Evolutionary conservation across 2,329 filamentous ascomycete species (phyloP).

Genomic region (Paraconiothyrium brasiliense): DNA sequence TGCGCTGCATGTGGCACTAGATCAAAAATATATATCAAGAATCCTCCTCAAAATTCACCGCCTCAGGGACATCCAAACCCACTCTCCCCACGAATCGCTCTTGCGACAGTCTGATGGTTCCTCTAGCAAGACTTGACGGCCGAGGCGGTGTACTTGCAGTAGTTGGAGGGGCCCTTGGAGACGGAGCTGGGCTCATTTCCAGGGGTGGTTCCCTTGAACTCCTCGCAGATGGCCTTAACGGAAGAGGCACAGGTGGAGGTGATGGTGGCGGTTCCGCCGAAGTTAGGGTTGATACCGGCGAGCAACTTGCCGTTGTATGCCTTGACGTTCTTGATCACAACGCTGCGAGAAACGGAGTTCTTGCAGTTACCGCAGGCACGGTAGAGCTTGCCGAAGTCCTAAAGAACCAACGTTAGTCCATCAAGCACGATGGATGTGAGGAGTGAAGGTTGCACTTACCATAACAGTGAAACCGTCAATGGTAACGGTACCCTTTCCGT

Average conservation of each 20-base stretch:
- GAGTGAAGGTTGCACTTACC: not conserved
- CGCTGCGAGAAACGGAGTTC: slow-evolving; percentile 56
- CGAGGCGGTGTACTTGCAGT: slow-evolving; percentile 15
- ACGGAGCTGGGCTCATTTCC: slow-evolving; percentile 11
- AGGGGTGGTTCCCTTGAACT: slow-evolving; percentile 42
- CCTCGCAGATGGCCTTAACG: slow-evolving; percentile 46
- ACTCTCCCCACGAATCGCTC: not conserved
- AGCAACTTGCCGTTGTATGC: slow-evolving; percentile 54
- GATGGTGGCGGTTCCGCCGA: slow-evolving; percentile 57
- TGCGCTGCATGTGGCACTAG: slow-evolving; percentile 11
- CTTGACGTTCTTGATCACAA: slow-evolving; percentile 57
- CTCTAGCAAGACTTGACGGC: slow-evolving; percentile 12
- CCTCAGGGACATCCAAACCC: not conserved
- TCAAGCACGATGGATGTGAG: not conserved
- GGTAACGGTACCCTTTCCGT: slow-evolving; percentile 51
- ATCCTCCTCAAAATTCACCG: not conserved
- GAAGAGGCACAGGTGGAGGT: slow-evolving; percentile 34
- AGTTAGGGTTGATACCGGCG: slow-evolving; percentile 63
- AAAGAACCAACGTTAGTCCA: slow-evolving; percentile 23
- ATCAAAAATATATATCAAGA: slow-evolving; percentile 6
- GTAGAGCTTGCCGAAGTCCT: slow-evolving; percentile 56
- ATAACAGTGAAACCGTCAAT: slow-evolving; percentile 44
- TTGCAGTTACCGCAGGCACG: slow-evolving; percentile 61
- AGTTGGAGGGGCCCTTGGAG: slow-evolving; percentile 12
- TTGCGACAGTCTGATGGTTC: not conserved